Percentiles rank a stretch among this genome's conserved stretches.
phyloP scores from a whole-genome alignment of 345 rosid genomes.

The Noccaea caerulescens region DNA sequence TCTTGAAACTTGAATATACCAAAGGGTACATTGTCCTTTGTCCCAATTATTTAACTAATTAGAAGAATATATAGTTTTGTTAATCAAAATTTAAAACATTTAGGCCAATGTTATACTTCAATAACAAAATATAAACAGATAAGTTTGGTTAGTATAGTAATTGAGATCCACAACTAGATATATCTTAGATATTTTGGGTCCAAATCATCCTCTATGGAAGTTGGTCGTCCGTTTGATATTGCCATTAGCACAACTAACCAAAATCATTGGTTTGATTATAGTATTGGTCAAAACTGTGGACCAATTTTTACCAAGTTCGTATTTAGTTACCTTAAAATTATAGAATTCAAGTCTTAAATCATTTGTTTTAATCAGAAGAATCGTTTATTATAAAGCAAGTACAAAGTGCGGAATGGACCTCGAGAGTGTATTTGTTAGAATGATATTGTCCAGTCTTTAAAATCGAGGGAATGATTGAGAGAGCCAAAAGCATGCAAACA shows the following conservation, averaged over 20 bases:
- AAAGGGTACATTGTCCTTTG: conserved; percentile 29
- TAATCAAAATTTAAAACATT: not conserved
- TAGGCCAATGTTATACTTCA: not conserved
- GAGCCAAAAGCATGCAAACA: conserved; percentile 42
- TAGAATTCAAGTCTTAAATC: not conserved
- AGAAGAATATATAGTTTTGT: not conserved
- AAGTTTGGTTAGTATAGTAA: conserved; percentile 20
- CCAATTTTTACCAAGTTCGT: not conserved
- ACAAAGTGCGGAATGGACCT: conserved; percentile 33
- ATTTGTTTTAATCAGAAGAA: not conserved
- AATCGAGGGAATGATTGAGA: conserved; percentile 37
- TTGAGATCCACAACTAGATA: conserved; percentile 16
- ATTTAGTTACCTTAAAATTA: not conserved
- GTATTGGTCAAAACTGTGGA: not conserved
- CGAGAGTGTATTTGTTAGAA: conserved; percentile 41
- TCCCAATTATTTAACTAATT: not conserved
- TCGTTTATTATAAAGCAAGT: conserved; percentile 15
- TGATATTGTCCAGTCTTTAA: conserved; percentile 38
- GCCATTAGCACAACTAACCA: not conserved
- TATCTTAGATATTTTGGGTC: conserved; percentile 2
- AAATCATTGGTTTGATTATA: conserved; percentile 8
- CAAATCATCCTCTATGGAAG: conserved; percentile 3
- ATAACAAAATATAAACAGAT: not conserved
- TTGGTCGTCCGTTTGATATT: not conserved
- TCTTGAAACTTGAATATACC: conserved; percentile 38